Evolutionary conservation across 2,329 filamentous ascomycete species (phyloP), one percentile per base, ranked within the genome.

Genomic region (Aspergillus sojae): DNA sequence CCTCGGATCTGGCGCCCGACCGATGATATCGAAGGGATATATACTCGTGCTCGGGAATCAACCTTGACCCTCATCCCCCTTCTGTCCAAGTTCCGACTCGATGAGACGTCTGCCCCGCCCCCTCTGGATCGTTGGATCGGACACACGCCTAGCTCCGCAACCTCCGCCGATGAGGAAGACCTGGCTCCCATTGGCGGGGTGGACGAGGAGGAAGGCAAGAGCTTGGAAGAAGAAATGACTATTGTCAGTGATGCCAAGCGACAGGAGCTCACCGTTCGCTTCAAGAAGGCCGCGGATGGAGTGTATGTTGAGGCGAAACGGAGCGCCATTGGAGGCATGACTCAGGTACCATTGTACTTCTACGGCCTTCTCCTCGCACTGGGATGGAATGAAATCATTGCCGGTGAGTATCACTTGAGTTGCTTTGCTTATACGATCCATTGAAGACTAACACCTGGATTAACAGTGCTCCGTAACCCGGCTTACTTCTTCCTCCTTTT

Each of bases 221-320:
- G 91, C 67, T 82, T 97, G 26, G 94, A 97, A 74, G 95, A 98
- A 76, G 95, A 99, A 80, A 97, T 96, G 89, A 95, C 92, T 0
- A 88, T 98, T n/a, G 85, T 99, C 54, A 91, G 90, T 72, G 94
- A 98, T 79, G 86, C 88, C 68, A 97, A 97, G 81, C 88, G 92
- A 64, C 92, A 96, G 75, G 94, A 99, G 75, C 86, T 99, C 32
- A 92, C 93, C 11, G 91, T 96, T 16, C 87, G 95, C 61, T 99
- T 99, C 86, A 98, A 97, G 85, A 98, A 98, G 85, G 95, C 93
- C 41, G 95, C 95, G 1, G 95, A 99, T 75, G 95, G 94, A 9
- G 94, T 99, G 4, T 99, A 97, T 72, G 94, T 99, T 48, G 95
- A 99, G 81, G 95, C 95, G 57, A 99, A 99, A 85, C 88, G 95